Percentiles rank a stretch among this genome's conserved stretches.
phyloP scores from a whole-genome alignment of 2,329 filamentous ascomycete species.

The Alternaria alternata region DNA sequence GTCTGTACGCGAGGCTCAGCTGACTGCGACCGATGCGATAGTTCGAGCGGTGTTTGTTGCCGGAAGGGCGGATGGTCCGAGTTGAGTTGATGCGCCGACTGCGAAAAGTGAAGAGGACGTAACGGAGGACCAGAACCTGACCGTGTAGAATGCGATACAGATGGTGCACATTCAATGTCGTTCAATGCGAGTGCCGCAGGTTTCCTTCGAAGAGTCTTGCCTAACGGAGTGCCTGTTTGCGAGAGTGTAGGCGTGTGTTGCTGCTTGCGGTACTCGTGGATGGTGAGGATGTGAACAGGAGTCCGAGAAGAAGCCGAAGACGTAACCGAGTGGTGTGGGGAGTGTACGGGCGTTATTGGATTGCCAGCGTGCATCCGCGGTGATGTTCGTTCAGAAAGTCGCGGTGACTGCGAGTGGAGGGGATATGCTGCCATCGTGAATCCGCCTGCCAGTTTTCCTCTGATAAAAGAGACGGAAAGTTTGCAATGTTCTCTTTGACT shows the following conservation, averaged over 20 bases:
- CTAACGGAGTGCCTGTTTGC: conserved; percentile 37
- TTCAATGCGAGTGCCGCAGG: conserved; percentile 46
- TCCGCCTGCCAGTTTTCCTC: conserved; percentile 9
- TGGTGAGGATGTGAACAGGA: conserved; percentile 45
- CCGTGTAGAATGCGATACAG: conserved; percentile 18
- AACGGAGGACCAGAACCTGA: conserved; percentile 22
- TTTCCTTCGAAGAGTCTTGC: conserved; percentile 49
- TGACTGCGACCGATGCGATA: conserved; percentile 38
- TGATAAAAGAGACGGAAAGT: neutral
- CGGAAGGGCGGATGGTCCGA: conserved; percentile 27
- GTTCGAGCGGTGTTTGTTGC: conserved; percentile 25
- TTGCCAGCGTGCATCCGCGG: conserved; percentile 24
- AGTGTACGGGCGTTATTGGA: conserved; percentile 48
- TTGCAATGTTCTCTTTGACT: neutral
- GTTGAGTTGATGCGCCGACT: conserved; percentile 40
- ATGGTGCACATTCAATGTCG: conserved; percentile 40
- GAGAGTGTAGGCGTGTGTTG: conserved; percentile 43
- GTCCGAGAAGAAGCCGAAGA: conserved; percentile 44
- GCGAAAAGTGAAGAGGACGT: conserved; percentile 39
- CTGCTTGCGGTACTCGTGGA: conserved; percentile 53
- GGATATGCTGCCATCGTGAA: conserved; percentile 30
- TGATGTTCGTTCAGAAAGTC: conserved; percentile 24
- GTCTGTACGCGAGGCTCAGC: conserved; percentile 33
- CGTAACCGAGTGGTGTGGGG: conserved; percentile 47
- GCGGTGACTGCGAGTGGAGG: conserved; percentile 36